A percentile compares a stretch with the other conserved stretches of the same genome.
Conservation (phyloP, 768 basidiomycete genomes). For the Steccherinum ochraceum region DNA sequence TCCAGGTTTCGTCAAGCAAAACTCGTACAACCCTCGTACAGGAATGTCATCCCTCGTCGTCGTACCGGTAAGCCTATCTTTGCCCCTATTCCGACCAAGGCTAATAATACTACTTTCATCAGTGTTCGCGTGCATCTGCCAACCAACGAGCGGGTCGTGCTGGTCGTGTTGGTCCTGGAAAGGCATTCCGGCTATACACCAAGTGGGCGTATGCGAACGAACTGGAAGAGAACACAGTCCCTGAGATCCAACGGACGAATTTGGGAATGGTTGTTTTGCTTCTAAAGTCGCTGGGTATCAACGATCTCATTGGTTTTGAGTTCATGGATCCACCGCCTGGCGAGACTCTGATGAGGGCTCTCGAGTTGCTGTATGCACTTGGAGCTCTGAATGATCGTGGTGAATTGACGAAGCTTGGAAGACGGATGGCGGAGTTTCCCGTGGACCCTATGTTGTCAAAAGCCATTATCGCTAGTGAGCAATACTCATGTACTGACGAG, state of each 20-base stretch:
- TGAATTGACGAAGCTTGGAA: conserved; percentile 93
- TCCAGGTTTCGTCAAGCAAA: conserved; percentile 99
- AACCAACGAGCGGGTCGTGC: conserved; percentile 97
- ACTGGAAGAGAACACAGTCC: conserved; percentile 93
- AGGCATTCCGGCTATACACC: conserved; percentile 96
- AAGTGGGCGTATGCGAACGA: conserved; percentile 98
- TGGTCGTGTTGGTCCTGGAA: conserved; percentile 96
- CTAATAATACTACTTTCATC: too few relatives aligned
- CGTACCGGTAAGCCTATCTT: conserved; percentile 66
- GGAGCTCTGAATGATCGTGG: conserved; percentile 96
- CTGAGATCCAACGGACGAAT: conserved; percentile 99
- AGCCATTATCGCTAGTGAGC: conserved; percentile 92
- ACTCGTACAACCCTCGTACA: conserved; percentile 96
- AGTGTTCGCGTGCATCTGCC: conserved; percentile 92
- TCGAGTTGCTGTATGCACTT: conserved; percentile 90
- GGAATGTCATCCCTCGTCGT: conserved; percentile 97
- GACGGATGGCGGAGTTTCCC: conserved; percentile 98
- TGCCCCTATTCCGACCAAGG: background rate
- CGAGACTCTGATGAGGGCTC: conserved; percentile 92
- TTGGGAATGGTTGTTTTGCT: conserved; percentile 91
- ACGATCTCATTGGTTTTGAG: conserved; percentile 96
- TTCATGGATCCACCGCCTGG: conserved; percentile 98
- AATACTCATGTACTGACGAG: conserved; percentile 93
- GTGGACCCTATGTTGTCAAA: conserved; percentile 98
- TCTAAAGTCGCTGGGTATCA: conserved; percentile 96